Base-by-base conservation (phyloP, 2,329 filamentous ascomycete species). In the Rutstroemia sp. region DNA sequence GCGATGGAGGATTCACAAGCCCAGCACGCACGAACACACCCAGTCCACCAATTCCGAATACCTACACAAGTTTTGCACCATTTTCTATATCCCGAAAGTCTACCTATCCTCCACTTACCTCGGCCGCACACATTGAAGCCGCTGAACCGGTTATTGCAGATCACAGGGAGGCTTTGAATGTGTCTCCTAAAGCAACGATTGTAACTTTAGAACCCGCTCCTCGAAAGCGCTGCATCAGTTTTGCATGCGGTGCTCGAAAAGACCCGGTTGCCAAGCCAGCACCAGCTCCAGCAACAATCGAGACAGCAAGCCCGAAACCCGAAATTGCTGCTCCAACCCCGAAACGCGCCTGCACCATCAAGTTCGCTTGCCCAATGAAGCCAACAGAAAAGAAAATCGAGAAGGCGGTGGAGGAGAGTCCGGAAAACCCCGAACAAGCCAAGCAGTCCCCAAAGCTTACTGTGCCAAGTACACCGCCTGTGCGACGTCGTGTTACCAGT, bases 211-310 rank as follows among this genome's bases (percentile, higher is more conserved):
- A 86, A 67, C 80, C 79, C 10, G 73, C 85, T 52, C 86, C 84
- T 49, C 87, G 89, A 67, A 96, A 92, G 74, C 83, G 92, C 59
- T 92, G 89, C 71, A 96, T 97, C 64, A 92, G 88, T 58, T 97
- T 97, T 71, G 91, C 90, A 37, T 97, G 92, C 70, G 67, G 63
- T 58, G 85, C 81, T 38, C 80, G 80, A 39, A 88, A 86, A 67
- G 60, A 57, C 23, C 73, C 75, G 47, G 67, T 72, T 9, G 66
- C 71, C 62, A 73, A 72, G 58, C 69, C 72, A 25, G 67, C 71
- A 23, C 62, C 65, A 53, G 65, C 66, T n/a, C 67, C 71, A 59
- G 58, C 69, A 16, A 30, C 46, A 23, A 58, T 63, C 12, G 30
- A 34, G 23, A 60, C 65, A 64, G 81, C 44, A 66, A 68, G 65